Evolutionary conservation across 345 rosid genomes (phyloP).

Genomic region (Pseudoturritis turrita): DNA sequence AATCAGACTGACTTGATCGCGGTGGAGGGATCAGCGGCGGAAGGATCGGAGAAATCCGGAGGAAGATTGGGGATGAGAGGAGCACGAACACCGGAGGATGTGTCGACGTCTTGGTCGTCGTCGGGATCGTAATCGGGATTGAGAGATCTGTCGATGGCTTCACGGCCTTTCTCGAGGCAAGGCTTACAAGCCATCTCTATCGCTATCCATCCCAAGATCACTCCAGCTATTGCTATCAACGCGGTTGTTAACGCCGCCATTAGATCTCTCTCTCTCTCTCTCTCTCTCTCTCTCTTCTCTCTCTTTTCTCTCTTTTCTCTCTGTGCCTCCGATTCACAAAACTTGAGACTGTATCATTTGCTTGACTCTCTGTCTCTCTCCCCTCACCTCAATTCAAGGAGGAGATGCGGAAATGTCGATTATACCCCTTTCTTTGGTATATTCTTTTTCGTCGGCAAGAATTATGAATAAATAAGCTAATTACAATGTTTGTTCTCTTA

Average conservation of each 20-base stretch:
- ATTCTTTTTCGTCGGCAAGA: constrained; percentile 16
- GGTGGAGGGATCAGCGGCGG: constrained; percentile 22
- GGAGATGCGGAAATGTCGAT: background rate
- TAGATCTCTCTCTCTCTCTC: constrained; percentile 1
- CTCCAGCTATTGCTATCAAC: constrained; percentile 62
- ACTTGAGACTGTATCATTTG: background rate
- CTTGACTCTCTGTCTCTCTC: background rate
- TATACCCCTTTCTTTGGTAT: constrained; percentile 5
- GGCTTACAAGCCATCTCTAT: constrained; percentile 88
- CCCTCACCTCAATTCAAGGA: background rate
- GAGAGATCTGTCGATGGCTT: constrained; percentile 77
- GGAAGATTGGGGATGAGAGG: constrained; percentile 36
- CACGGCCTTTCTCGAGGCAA: constrained; percentile 65
- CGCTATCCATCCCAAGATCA: constrained; percentile 69
- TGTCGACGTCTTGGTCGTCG: constrained; percentile 41
- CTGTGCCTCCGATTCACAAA: background rate
- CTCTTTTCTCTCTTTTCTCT: constrained; percentile 7
- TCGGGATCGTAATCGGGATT: constrained; percentile 82
- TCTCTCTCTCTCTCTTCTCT: constrained; percentile 4
- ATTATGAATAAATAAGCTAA: background rate
- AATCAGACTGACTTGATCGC: constrained; percentile 36
- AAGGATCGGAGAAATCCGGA: constrained; percentile 6
- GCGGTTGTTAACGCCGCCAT: constrained; percentile 73
- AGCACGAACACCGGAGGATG: constrained; percentile 29
- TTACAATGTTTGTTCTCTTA: background rate